A percentile compares a stretch with the other conserved stretches of the same genome.
Evolutionary conservation across 129 eudicot species (phyloP).

Genomic region (Silybum marianum): DNA sequence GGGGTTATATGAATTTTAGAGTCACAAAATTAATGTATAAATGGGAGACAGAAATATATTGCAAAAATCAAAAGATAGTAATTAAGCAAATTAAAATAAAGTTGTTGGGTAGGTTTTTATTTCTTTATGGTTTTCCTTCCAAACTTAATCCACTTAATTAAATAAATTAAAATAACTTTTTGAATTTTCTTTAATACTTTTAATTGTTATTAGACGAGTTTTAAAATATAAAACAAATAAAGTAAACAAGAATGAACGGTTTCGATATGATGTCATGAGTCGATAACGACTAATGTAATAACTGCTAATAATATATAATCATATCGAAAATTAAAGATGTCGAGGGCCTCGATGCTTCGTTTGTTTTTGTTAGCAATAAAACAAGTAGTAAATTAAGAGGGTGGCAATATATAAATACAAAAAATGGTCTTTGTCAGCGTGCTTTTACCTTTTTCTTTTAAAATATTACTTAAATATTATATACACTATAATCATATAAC

Average conservation of each 20-base stretch:
- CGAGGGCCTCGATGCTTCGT: neutral
- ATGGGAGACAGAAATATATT: conserved; percentile 24
- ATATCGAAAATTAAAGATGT: neutral
- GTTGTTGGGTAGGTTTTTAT: conserved; percentile 15
- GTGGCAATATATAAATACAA: neutral
- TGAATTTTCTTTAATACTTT: too few species aligned
- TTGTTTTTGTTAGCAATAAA: neutral
- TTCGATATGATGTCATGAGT: neutral
- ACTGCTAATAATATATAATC: neutral
- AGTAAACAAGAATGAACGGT: neutral
- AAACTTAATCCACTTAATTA: conserved; percentile 18
- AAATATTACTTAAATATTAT: too few species aligned
- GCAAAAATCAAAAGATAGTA: conserved; percentile 8
- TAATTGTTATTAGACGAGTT: too few species aligned
- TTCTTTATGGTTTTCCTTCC: neutral
- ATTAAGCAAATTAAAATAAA: neutral
- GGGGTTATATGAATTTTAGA: conserved; percentile 23
- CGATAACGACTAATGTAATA: neutral
- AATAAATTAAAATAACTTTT: neutral
- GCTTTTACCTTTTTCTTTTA: neutral
- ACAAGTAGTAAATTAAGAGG: neutral
- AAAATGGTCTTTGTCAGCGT: neutral
- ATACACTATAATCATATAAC: too few species aligned
- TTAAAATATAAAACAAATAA: too few species aligned
- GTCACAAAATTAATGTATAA: neutral